Percentiles rank a stretch among this genome's conserved stretches.
Evolutionary conservation across 108 stramenopile genomes (phyloP).

Genomic region (Aureococcus anophagefferens): DNA sequence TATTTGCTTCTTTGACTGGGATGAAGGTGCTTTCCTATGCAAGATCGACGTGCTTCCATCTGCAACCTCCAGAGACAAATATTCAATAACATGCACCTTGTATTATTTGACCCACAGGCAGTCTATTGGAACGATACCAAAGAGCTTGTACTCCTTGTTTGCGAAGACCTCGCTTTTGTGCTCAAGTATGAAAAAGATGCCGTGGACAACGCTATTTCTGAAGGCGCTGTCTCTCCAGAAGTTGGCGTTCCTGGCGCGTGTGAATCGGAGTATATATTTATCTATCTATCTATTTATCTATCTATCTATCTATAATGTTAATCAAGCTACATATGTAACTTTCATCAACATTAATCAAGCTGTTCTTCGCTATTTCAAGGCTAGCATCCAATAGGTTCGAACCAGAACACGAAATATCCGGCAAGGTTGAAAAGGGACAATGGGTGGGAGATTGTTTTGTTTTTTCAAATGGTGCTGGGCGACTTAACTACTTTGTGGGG

Average conservation of each 20-base stretch:
- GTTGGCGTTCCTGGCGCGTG: constrained; percentile 83
- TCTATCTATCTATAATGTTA: too few species aligned
- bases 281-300: too few species aligned
- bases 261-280: too few species aligned
- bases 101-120: not conserved
- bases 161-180: constrained; percentile 80
- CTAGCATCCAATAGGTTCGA: constrained; percentile 47
- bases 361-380: too few species aligned
- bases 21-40: constrained; percentile 77
- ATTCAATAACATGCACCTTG: too few species aligned
- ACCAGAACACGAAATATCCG: constrained; percentile 76
- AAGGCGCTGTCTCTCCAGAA: constrained; percentile 70
- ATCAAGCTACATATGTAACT: too few species aligned
- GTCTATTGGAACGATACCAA: constrained; percentile 93
- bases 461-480: constrained; percentile 75
- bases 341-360: too few species aligned
- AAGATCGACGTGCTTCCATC: constrained; percentile 82
- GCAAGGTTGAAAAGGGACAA: constrained; percentile 81
- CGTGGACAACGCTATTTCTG: constrained; percentile 66
- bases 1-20: constrained; percentile 93
- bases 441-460: constrained; percentile 99
- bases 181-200: constrained; percentile 70
- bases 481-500: constrained; percentile 95
- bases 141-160: constrained; percentile 79
- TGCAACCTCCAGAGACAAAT: too few species aligned